Base-by-base conservation (phyloP, 164 flowering plant species). In the Aristolochia contorta region DNA sequence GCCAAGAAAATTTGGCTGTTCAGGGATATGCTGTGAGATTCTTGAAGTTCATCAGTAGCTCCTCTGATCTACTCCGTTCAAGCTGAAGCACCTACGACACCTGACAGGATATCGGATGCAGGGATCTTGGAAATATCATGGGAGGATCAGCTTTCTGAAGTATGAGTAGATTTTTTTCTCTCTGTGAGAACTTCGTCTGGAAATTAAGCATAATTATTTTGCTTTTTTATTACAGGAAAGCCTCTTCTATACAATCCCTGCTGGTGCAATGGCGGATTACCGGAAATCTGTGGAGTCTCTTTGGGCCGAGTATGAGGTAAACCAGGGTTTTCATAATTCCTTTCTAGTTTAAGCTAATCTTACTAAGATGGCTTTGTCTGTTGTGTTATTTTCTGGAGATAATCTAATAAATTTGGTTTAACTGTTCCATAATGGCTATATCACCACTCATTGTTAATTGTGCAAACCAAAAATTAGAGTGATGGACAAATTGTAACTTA, bases 1-100 rank as follows among this genome's bases (percentile, higher is more conserved):
- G 43, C 7, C 5, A 8, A 37, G 43, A 37, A 37, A 37, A 37
- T 37, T 37, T 37, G 43, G 43, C 78, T 51, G 53, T 91, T 71
- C 74, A 70, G 71, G 81, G 72, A 62, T 94, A 94, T 77, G 97
- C 94, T 6, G 47, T 81, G 41, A 81, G 94, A 65, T 91, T 89
- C 67, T 69, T 91, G 82, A 77, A 80, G 60, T 72, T 65, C 56
- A 82, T 73, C 65, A 72, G 69, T 65, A 71, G 71, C 24, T 71
- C 79, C 54, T 43, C 56, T 54, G 67, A 65, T 62, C 65, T n/a
- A 58, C 56, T 46, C 67, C 45, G 62, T 66, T 54, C 76, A 74
- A 74, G 83, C 82, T 50, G 91, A 84, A 73, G 86, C 79, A 56
- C 87, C 91, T 43, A 54, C 55, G 58, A 83, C 86, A 54, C 85